A percentile compares a stretch with the other conserved stretches of the same genome.
These are phyloP conservation scores for Eucalyptus lansdowneana DNA, from an alignment of 345 rosid species.

Conservation along the genomic window DNA sequence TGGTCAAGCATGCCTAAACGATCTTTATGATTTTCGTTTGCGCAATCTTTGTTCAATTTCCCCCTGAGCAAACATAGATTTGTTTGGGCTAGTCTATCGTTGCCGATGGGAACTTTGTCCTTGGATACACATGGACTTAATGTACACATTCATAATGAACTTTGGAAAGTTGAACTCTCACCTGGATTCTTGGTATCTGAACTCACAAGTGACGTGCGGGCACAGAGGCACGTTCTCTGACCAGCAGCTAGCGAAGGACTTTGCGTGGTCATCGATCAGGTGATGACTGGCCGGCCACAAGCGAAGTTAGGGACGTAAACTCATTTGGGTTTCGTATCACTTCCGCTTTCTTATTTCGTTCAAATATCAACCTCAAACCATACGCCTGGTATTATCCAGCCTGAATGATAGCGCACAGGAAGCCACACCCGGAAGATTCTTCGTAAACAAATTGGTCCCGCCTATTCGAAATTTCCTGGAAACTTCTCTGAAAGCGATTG, in stretches of 20 bases:
- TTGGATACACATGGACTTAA: neutral
- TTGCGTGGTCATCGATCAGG: neutral
- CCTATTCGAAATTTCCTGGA: neutral
- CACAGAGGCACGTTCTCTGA: neutral
- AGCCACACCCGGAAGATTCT: neutral
- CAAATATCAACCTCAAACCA: neutral
- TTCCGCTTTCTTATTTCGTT: neutral
- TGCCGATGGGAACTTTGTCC: neutral
- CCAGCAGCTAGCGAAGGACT: neutral
- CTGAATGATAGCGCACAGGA: neutral
- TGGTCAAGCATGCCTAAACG: neutral
- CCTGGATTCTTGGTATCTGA: neutral
- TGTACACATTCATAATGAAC: neutral
- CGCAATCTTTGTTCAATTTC: neutral
- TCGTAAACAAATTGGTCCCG: neutral
- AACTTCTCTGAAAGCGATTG: neutral
- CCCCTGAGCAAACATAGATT: neutral
- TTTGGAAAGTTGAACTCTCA: neutral
- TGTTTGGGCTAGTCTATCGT: neutral
- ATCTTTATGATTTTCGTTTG: neutral
- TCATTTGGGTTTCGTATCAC: neutral
- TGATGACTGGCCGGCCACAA: neutral
- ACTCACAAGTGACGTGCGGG: neutral
- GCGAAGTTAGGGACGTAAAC: neutral
- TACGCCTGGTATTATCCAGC: neutral